Evolutionary conservation across 768 basidiomycete species (phyloP), one percentile per base, ranked within the genome.

Genomic region (Suillus subluteus): DNA sequence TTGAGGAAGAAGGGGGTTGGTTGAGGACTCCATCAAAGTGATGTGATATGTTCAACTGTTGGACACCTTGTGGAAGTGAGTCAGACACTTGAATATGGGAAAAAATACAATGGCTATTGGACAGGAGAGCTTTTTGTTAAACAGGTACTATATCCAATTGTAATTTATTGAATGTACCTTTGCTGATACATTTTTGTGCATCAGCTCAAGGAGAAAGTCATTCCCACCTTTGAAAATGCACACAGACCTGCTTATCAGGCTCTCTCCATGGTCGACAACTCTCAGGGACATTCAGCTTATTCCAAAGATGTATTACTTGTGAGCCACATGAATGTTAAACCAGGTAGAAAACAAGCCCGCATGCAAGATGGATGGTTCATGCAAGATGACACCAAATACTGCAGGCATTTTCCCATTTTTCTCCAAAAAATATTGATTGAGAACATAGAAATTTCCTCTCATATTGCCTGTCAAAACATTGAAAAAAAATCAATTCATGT

Each of bases 41-140:
- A 80, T 65, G 71, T 81, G 4, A 80, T 83, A 44, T 78, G 75
- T 61, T 77, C 72, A 26, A 78, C 73, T 30, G 38, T 68, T 65
- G 78, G 81, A 2, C 74, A 72, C 67, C 40, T 82, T 21, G 48
- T 58, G 21, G 78, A 75, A n/a, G 81, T 76, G 21, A 72, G 77
- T 26, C 77, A 79, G 64, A 55, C 38, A 13, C 65, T 81, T 12
- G 79, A 82, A 62, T 82, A 83, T 73, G 81, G 81, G 11, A 82
- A 82, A 63, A 82, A 80, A 69, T 79, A 83, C 66, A 77, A 82
- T 11, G 81, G 82, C 2, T 79, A 75, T 64, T 79, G 79, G 79
- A 79, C 65, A 11, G 78, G 80, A 5, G 73, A 79, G 63, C 58
- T 75, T 0, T 79, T 79, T 62, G 66, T 74, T 21, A 75, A 76